Conservation (phyloP, 75 land plant genomes). For the Larix kaempferi region DNA sequence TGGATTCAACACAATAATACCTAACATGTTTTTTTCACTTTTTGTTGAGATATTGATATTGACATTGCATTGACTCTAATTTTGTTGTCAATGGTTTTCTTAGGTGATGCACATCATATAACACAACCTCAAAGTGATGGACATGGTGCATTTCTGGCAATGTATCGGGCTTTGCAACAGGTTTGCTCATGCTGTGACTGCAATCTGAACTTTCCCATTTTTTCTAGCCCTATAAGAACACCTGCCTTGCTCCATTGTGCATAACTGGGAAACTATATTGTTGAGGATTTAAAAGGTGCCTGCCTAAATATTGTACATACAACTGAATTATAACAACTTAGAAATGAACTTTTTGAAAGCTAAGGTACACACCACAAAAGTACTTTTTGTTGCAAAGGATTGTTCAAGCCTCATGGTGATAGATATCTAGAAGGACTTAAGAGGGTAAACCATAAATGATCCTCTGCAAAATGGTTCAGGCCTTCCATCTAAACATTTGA, state of each 20-base stretch:
- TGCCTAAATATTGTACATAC: background rate
- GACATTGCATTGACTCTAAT: too few relatives aligned
- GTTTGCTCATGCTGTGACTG: slow-evolving; percentile 12
- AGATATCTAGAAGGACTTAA: too few relatives aligned
- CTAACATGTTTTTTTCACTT: too few relatives aligned
- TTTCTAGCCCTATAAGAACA: background rate
- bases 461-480: too few relatives aligned
- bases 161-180: slow-evolving; percentile 70
- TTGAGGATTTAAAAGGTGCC: background rate
- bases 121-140: slow-evolving; percentile 90
- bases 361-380: background rate
- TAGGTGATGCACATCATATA: slow-evolving; percentile 97
- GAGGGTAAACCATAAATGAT: too few relatives aligned
- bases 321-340: background rate
- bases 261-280: background rate
- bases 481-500: too few relatives aligned
- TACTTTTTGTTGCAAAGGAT: too few relatives aligned
- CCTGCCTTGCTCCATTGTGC: background rate
- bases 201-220: background rate
- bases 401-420: too few relatives aligned
- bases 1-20: too few relatives aligned
- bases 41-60: too few relatives aligned
- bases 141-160: slow-evolving; percentile 88
- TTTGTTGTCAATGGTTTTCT: background rate
- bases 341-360: background rate